Conservation (phyloP, 306 rosid genomes). For the Pterocarpus santalinus region DNA sequence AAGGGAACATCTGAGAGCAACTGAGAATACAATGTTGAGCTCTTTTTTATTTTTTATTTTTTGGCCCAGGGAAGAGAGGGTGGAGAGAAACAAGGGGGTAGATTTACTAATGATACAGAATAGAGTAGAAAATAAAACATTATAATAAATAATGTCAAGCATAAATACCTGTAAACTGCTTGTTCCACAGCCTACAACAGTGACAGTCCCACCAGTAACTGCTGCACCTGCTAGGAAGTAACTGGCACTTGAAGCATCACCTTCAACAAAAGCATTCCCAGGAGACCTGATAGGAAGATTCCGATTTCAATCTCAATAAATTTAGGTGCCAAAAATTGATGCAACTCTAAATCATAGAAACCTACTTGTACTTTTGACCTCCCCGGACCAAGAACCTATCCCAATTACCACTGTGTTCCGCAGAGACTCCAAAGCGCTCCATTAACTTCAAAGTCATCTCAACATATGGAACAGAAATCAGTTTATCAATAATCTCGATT, state of each 20-base stretch:
- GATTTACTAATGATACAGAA: conserved; percentile 19
- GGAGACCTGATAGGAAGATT: conserved; percentile 73
- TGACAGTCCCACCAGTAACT: conserved; percentile 96
- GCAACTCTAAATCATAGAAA: conserved; percentile 40
- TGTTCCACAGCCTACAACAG: conserved; percentile 96
- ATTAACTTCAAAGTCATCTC: conserved; percentile 98
- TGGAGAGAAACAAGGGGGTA: neutral
- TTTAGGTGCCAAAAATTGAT: conserved; percentile 33
- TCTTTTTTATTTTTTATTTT: neutral
- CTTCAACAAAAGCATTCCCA: conserved; percentile 95
- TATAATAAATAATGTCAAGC: conserved; percentile 6
- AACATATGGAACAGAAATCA: conserved; percentile 95
- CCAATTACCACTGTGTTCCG: conserved; percentile 83
- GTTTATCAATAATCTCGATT: conserved; percentile 87
- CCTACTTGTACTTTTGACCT: conserved; percentile 98
- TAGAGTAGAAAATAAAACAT: conserved; percentile 16
- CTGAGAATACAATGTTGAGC: neutral
- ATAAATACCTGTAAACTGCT: conserved; percentile 94
- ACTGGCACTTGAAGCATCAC: conserved; percentile 99
- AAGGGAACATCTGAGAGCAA: neutral
- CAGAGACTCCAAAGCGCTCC: conserved; percentile 94
- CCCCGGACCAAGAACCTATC: conserved; percentile 85
- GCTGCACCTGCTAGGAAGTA: conserved; percentile 99
- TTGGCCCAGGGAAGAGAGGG: neutral
- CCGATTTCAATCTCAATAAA: conserved; percentile 33